A percentile compares a stretch with the other conserved stretches of the same genome.
Conservation (phyloP, 768 basidiomycete species). For the Serendipita indica region DNA sequence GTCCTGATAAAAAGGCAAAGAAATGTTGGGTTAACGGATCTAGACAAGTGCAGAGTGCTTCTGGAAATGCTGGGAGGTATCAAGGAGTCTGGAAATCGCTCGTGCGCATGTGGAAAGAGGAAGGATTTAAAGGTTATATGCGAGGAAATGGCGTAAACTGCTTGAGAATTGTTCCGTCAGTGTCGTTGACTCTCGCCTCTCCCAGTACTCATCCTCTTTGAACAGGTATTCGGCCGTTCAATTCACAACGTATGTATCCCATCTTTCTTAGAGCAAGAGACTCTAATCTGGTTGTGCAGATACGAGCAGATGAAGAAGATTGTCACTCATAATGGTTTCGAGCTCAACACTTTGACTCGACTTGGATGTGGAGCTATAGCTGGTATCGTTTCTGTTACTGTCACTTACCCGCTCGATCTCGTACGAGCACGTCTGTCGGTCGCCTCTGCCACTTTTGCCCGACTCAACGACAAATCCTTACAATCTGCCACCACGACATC, state of each 20-base stretch:
- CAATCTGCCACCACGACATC: constrained; percentile 27
- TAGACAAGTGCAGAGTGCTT: constrained; percentile 71
- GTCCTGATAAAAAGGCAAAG: background rate
- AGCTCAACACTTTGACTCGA: constrained; percentile 79
- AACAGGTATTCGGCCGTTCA: constrained; percentile 25
- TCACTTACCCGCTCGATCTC: constrained; percentile 84
- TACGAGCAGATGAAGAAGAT: constrained; percentile 89
- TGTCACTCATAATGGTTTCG: constrained; percentile 17
- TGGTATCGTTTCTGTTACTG: constrained; percentile 88
- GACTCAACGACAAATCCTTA: constrained; percentile 16
- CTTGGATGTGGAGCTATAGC: constrained; percentile 79
- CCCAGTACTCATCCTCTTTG: background rate
- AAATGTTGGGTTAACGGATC: background rate
- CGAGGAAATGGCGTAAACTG: constrained; percentile 88
- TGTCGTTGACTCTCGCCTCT: background rate
- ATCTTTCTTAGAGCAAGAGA: background rate
- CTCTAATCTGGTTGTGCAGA: constrained; percentile 26
- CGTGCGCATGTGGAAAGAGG: constrained; percentile 82
- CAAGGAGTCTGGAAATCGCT: constrained; percentile 74
- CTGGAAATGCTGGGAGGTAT: constrained; percentile 45
- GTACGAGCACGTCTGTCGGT: constrained; percentile 86
- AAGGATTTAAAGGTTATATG: constrained; percentile 89
- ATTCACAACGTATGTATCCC: constrained; percentile 21
- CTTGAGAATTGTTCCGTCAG: constrained; percentile 81
- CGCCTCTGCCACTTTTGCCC: constrained; percentile 58